These are phyloP conservation scores for Dryadomyces quercivorus DNA, from an alignment of 2,329 filamentous ascomycete species.

Conservation along the genomic window DNA sequence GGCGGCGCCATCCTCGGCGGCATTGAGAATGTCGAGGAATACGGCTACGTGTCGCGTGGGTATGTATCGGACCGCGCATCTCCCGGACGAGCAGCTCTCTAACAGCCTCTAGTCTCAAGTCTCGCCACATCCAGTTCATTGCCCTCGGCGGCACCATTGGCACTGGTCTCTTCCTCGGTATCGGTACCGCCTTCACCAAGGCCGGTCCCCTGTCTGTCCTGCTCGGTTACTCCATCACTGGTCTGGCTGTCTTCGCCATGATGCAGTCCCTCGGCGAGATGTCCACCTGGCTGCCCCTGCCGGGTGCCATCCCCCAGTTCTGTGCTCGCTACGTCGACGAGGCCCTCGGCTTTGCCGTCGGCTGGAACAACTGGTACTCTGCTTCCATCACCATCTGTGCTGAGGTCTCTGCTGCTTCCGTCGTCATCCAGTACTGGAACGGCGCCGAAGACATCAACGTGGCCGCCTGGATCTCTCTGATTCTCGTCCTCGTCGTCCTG, in stretches of 20 bases:
- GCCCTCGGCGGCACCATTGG: conserved; percentile 36
- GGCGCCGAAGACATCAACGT: conserved; percentile 15
- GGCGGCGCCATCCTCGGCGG: conserved; percentile 6
- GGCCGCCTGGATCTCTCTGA: conserved; percentile 35
- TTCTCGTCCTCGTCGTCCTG: conserved; percentile 30
- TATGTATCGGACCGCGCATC: neutral
- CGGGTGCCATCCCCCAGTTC: conserved; percentile 39
- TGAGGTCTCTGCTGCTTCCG: conserved; percentile 32
- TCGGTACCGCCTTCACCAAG: conserved; percentile 27
- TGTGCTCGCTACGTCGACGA: conserved; percentile 35
- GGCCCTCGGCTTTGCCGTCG: conserved; percentile 33
- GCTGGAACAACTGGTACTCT: conserved; percentile 40
- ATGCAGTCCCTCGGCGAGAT: conserved; percentile 39
- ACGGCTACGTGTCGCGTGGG: conserved; percentile 12
- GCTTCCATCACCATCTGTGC: conserved; percentile 32
- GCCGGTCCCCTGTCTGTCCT: conserved; percentile 31
- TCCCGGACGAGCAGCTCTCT: neutral
- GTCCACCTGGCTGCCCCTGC: conserved; percentile 48
- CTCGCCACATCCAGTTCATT: conserved; percentile 34
- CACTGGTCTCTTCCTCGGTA: conserved; percentile 36
- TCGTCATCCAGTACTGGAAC: conserved; percentile 33
- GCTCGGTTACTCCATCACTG: conserved; percentile 29
- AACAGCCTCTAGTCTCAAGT: conserved; percentile 20
- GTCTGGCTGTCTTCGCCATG: conserved; percentile 30
- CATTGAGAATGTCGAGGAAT: conserved; percentile 8